Evolutionary conservation across 257 asterid species (phyloP), one percentile per base, ranked within the genome.

Genomic region (Nicotiana obtusifolia): DNA sequence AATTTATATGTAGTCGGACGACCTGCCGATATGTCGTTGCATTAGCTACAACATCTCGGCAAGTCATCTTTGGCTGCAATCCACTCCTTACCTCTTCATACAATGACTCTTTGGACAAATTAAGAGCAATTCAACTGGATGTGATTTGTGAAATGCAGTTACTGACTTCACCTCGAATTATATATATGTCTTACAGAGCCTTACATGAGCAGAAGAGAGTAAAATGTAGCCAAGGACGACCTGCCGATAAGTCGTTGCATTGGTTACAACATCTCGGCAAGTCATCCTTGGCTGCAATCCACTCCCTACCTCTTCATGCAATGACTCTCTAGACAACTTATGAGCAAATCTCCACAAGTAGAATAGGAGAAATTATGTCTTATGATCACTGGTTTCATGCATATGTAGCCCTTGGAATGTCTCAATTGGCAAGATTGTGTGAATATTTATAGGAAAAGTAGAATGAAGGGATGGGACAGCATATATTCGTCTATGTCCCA

Each of bases 211-310:
- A 81, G 85, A 56, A 73, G 81, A 82, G 84, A 84, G 81, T 60
- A 79, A 54, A 83, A 49, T 61, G 44, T 69, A 83, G 83, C 83
- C 83, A 69, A 77, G 26, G 68, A 80, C 37, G 17, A 80, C 49
- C 37, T 62, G 81, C 71, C 78, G 69, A 80, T 35, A 20, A 10
- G 31, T 54, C 16, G 3, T 79, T 66, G 62, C 56, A 33, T 35
- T 24, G 9, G 37, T 24, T 33, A 24, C 15, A 66, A 80, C 15
- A 80, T 56, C 14, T 75, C 83, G 78, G 83, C 83, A 83, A 83
- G 83, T 83, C 83, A 83, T 83, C 81, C 86, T 80, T 83, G 86
- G 80, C 80, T 83, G 64, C 62, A 83, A 4, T 26, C 60, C 30
- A 69, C 81, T 80, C 56, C 57, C 53, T 31, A 44, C 64, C 64